phyloP scores from a whole-genome alignment of 192 early-diverging fungal genomes.

The Paraglomus brasilianum region DNA sequence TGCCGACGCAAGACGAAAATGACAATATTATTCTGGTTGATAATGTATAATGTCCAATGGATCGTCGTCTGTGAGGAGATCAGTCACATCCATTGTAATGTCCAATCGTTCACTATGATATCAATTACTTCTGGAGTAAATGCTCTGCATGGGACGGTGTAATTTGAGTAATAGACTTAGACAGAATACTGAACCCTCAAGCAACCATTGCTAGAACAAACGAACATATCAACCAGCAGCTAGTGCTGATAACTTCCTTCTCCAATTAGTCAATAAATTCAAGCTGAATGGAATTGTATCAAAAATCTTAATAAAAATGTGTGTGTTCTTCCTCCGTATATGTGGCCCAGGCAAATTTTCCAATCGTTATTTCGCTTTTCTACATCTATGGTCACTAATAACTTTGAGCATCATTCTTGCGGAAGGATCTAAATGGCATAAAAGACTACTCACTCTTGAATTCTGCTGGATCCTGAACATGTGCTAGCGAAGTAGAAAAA shows the following conservation, averaged over 20 bases:
- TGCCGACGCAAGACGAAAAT: not conserved
- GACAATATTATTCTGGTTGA: not conserved
- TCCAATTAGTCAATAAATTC: slow-evolving; percentile 35
- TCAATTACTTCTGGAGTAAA: slow-evolving; percentile 33
- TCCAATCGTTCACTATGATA: slow-evolving; percentile 39
- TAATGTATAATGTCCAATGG: not conserved
- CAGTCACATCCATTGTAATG: too few species aligned
- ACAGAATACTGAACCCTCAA: not conserved
- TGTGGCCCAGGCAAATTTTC: slow-evolving; percentile 41
- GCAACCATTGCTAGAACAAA: not conserved
- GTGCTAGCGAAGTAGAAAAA: slow-evolving; percentile 12
- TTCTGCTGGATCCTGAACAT: slow-evolving; percentile 37
- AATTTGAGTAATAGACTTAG: not conserved
- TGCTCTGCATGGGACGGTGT: slow-evolving; percentile 17
- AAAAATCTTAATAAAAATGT: not conserved
- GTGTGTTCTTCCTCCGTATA: slow-evolving; percentile 43
- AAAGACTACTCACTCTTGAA: slow-evolving; percentile 33
- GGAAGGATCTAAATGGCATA: not conserved
- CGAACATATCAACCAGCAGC: slow-evolving; percentile 30
- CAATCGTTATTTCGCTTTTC: slow-evolving; percentile 44
- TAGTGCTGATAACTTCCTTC: slow-evolving; percentile 37
- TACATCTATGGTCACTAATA: slow-evolving; percentile 35
- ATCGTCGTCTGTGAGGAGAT: too few species aligned
- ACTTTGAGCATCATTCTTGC: not conserved
- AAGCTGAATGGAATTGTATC: slow-evolving; percentile 25